Base-by-base conservation (phyloP, 1,139 yeast genomes). In the Blastobotrys elegans region DNA sequence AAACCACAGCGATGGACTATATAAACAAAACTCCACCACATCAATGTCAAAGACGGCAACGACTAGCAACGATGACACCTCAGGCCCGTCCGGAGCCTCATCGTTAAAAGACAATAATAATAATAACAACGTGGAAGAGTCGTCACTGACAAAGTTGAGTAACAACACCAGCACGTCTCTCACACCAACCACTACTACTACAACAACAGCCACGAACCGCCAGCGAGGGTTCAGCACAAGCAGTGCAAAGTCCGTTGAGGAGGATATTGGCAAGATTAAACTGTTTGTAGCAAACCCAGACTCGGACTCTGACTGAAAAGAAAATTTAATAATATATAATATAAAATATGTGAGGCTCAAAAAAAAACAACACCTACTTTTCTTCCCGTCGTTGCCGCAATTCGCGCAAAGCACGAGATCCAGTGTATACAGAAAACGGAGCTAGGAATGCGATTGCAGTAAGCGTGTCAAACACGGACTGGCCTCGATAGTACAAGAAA, bases 231-330 rank as follows among this genome's bases (percentile, higher is more conserved):
- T 36, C 8, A 53, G 60, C 17, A 59, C 37, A 17, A 61, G 52
- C 47, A 59, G 56, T 53, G 57, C 54, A 55, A 65, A 46, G 64
- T 65, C 59, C 58, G 69, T 58, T 8, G 62, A 63, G 31, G 76
- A 74, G 34, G 77, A 72, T 17, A 53, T 62, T 6, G 67, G 68
- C 44, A 62, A 66, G 40, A 68, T 73, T 58, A 71, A 75, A 43
- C 70, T 84, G 55, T 80, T 77, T 50, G 77, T 84, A 44, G 90
- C 89, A 32, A 84, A 84, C 53, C 94, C 94, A 0, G 94, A 84
- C 44, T 55, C 60, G 42, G 74, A 68, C 47, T 52, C 51, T 17
- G 55, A 54, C 34, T 56, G 51, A 36, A n/a, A n/a, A n/a, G n/a
- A n/a, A n/a, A n/a, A n/a, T n/a, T n/a, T n/a, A n/a, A n/a, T n/a